These are phyloP conservation scores for Myriosclerotinia duriaeana DNA, from an alignment of 2,329 filamentous ascomycete species.

Conservation along the genomic window DNA sequence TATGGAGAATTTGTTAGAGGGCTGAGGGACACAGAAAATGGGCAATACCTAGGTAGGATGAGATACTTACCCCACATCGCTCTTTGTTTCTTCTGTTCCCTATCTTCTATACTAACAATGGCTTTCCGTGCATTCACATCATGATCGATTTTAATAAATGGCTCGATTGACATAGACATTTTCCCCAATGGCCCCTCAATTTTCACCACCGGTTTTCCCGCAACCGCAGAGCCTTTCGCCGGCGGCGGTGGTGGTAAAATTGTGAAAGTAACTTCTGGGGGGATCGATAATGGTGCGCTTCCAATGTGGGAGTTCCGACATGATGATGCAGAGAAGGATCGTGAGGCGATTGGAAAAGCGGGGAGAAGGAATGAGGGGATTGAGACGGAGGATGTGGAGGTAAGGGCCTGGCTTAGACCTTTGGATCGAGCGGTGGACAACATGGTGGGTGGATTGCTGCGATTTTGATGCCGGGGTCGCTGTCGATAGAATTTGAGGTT, in stretches of 20 bases:
- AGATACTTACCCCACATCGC: constrained; percentile 83
- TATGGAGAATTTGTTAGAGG: constrained; percentile 43
- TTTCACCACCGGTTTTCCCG: constrained; percentile 59
- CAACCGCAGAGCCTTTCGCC: constrained; percentile 48
- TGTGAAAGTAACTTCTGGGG: constrained; percentile 76
- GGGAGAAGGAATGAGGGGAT: constrained; percentile 73
- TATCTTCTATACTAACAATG: constrained; percentile 68
- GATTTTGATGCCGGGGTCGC: background rate
- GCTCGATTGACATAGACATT: constrained; percentile 74
- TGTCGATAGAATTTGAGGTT: constrained; percentile 21
- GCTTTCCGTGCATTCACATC: constrained; percentile 64
- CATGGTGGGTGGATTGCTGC: constrained; percentile 49
- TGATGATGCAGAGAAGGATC: constrained; percentile 71
- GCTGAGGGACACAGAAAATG: background rate
- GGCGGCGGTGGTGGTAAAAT: constrained; percentile 57
- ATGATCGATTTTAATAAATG: constrained; percentile 71
- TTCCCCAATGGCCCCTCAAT: constrained; percentile 79
- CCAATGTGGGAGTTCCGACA: constrained; percentile 78
- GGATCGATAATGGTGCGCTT: constrained; percentile 74
- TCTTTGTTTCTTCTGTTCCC: constrained; percentile 69
- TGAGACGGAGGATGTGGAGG: constrained; percentile 50
- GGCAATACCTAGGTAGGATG: background rate
- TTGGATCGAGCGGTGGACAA: constrained; percentile 62
- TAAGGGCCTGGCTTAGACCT: constrained; percentile 57
- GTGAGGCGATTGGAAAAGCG: constrained; percentile 57